A percentile compares a stretch with the other conserved stretches of the same genome.
Conservation (phyloP, 108 stramenopile species). For the Chaetoceros tenuissimus region DNA sequence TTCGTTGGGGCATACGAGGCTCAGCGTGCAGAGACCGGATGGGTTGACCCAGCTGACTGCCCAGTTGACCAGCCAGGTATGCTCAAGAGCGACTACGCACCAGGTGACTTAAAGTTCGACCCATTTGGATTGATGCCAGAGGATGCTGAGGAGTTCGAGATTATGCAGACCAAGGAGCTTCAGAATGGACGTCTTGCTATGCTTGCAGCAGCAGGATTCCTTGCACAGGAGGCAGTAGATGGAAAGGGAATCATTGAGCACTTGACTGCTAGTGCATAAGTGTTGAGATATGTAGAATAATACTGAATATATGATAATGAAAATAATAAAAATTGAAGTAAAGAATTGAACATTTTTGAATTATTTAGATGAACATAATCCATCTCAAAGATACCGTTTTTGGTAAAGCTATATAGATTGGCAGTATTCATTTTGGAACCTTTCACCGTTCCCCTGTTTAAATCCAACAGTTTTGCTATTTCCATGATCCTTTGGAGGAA, state of each 20-base stretch:
- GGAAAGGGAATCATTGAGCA: conserved; percentile 72
- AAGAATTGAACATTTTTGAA: not conserved
- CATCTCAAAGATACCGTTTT: not conserved
- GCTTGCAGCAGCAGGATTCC: conserved; percentile 78
- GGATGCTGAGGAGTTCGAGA: conserved; percentile 44
- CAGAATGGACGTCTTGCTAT: conserved; percentile 89
- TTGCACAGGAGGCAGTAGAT: conserved; percentile 73
- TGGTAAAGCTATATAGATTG: not conserved
- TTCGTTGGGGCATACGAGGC: conserved; percentile 51
- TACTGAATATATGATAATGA: not conserved
- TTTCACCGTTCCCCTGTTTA: no score
- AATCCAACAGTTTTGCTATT: no score
- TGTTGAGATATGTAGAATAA: not conserved
- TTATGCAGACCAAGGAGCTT: conserved; percentile 82
- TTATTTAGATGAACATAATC: not conserved
- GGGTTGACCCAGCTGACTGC: conserved; percentile 51
- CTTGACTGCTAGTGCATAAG: conserved; percentile 11
- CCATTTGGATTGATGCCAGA: conserved; percentile 76
- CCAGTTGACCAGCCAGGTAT: conserved; percentile 41
- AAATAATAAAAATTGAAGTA: not conserved
- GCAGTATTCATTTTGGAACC: not conserved
- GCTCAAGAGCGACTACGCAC: conserved; percentile 45
- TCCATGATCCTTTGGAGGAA: no score
- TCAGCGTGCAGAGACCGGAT: conserved; percentile 54
- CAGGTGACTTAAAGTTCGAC: conserved; percentile 81